Evolutionary conservation across 73 alveolate genomes (phyloP), one percentile per base, ranked within the genome.

Genomic region (Blepharisma stoltei): DNA sequence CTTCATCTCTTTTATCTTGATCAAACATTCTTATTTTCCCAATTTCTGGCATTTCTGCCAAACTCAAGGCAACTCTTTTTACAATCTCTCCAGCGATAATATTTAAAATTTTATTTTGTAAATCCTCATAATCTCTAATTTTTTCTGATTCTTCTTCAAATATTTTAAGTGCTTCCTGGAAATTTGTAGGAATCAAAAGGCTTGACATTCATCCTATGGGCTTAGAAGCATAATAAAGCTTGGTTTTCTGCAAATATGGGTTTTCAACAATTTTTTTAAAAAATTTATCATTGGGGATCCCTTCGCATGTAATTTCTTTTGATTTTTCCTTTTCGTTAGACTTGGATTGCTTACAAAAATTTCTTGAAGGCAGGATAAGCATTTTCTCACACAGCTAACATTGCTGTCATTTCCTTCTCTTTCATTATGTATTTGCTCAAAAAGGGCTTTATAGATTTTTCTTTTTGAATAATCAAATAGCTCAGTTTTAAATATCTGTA

Each of bases 1-100:
- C 89, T 55, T 92, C 95, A 37, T 86, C 95, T 27, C 70, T 55
- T 65, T 92, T 90, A 67, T 86, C 86, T 70, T 90, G 86, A 65
- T 86, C 77, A 76, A 92, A 78, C 96, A 92, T 92, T 41, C 45
- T 77, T 48, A 73, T 68, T 54, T 86, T 69, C 55, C 96, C 96
- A 4, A 94, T 86, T 5, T 80, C 86, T 6, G 89, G 95, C 86
- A 73, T 92, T 50, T 82, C 78, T 14, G 84, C 85, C 45, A 92
- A 53, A 41, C 46, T 67, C 53, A 83, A 75, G 7, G 93, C 96
- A 25, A 80, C 65, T 18, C 65, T 69, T 68, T 83, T 94, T 41
- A 92, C 81, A 54, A 89, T 52, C 47, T 68, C 88, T 47, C 77
- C 73, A 48, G 81, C 80, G 55, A 86, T 70, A 43, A 86, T 82